These are phyloP conservation scores for Solanum tarapatanum DNA, from an alignment of 257 asterid species.

Conservation along the genomic window DNA sequence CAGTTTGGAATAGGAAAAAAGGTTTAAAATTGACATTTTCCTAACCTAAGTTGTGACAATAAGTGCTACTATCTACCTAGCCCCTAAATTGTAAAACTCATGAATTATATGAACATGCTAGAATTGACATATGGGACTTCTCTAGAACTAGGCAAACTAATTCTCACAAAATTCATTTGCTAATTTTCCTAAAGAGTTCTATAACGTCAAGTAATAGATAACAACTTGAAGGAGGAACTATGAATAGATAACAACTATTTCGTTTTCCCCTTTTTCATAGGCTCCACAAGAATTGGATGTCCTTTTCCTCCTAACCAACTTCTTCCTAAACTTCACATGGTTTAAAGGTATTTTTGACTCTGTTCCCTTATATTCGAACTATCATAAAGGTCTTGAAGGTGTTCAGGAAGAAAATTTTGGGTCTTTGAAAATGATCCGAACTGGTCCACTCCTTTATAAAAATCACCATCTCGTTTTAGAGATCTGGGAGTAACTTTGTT, in stretches of 20 bases:
- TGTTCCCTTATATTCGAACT: not conserved
- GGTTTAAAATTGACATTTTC: too few relatives aligned
- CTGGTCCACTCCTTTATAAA: not conserved
- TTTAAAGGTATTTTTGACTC: too few relatives aligned
- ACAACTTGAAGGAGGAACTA: not conserved
- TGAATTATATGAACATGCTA: not conserved
- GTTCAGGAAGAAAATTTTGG: not conserved
- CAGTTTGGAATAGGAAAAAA: too few relatives aligned
- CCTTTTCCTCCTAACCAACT: not conserved
- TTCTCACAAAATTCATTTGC: too few relatives aligned
- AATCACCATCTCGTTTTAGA: conserved; percentile 3
- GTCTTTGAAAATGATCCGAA: conserved; percentile 1
- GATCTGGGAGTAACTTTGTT: conserved; percentile 1
- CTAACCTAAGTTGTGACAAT: too few relatives aligned
- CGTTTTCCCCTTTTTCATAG: not conserved
- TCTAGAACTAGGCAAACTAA: not conserved
- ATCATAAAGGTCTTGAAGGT: not conserved
- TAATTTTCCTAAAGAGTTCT: not conserved
- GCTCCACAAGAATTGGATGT: not conserved
- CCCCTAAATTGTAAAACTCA: not conserved
- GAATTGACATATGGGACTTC: not conserved
- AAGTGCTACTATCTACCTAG: not conserved
- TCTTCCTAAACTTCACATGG: too few relatives aligned
- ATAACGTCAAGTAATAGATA: not conserved
- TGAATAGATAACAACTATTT: not conserved